phyloP scores from a whole-genome alignment of 2,329 filamentous ascomycete genomes.

The Hypomyces rosellus region DNA sequence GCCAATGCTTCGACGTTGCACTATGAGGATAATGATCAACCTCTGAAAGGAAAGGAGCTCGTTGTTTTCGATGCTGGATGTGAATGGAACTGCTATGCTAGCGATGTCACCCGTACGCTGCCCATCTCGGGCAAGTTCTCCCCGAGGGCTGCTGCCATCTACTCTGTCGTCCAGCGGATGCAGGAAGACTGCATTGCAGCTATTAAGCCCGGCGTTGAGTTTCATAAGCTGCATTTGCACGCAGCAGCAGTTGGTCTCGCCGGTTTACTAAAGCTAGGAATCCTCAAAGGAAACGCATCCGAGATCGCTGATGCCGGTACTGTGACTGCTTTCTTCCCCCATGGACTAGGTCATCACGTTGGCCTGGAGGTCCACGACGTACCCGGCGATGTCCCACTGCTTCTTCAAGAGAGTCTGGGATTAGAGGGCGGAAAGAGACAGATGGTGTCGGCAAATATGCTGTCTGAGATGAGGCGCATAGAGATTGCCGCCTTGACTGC shows the following conservation, averaged over 20 bases:
- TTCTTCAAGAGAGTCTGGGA: conserved; percentile 22
- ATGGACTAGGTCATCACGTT: conserved; percentile 59
- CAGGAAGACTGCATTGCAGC: conserved; percentile 66
- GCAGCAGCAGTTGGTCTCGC: conserved; percentile 67
- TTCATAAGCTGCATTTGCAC: conserved; percentile 64
- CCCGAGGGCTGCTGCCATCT: conserved; percentile 63
- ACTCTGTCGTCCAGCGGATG: conserved; percentile 74
- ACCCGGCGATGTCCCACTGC: conserved; percentile 27
- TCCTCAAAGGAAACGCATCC: conserved; percentile 59
- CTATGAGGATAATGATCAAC: conserved; percentile 73
- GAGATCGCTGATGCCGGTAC: conserved; percentile 49
- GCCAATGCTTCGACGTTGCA: conserved; percentile 80
- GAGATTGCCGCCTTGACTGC: conserved; percentile 16
- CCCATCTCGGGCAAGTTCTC: conserved; percentile 67
- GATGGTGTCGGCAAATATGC: conserved; percentile 31
- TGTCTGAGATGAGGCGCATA: conserved; percentile 24
- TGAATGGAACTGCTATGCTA: conserved; percentile 80
- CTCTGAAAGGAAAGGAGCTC: conserved; percentile 62
- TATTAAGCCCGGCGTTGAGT: conserved; percentile 63
- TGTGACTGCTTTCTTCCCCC: conserved; percentile 58
- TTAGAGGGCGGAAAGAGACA: conserved; percentile 35
- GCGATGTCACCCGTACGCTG: conserved; percentile 84
- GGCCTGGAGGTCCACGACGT: conserved; percentile 61
- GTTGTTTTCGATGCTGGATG: conserved; percentile 83
- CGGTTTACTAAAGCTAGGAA: conserved; percentile 64